These are phyloP conservation scores for Delphinella strobiligena DNA, from an alignment of 2,329 filamentous ascomycete species.

Conservation along the genomic window DNA sequence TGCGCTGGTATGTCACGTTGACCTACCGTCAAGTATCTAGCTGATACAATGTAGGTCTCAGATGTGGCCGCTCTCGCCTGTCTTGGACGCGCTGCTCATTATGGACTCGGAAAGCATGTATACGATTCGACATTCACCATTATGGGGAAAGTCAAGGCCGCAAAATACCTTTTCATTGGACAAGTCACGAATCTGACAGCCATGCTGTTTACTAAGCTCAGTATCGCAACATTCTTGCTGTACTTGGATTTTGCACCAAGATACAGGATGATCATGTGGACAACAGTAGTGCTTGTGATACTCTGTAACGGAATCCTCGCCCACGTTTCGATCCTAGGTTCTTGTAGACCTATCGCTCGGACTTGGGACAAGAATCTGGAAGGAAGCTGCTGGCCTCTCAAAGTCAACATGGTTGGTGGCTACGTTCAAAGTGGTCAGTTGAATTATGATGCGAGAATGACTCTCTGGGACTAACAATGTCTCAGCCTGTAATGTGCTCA, in stretches of 20 bases:
- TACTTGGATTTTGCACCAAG: conserved; percentile 8
- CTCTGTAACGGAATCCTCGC: conserved; percentile 7
- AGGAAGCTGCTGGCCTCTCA: conserved; percentile 8
- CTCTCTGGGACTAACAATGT: too few species aligned
- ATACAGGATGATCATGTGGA: conserved; percentile 9
- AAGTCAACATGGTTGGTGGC: conserved; percentile 5
- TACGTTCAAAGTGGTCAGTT: conserved; percentile 6
- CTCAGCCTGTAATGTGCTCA: conserved; percentile 9
- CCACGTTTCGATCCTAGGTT: conserved; percentile 5
- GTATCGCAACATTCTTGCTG: conserved; percentile 10
- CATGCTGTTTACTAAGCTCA: conserved; percentile 11
- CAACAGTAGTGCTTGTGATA: conserved; percentile 7
- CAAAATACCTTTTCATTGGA: conserved; percentile 7
- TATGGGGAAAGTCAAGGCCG: not conserved
- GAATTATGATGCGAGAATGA: not conserved
- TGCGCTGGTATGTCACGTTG: conserved; percentile 6
- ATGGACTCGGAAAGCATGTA: conserved; percentile 9
- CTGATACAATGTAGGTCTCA: conserved; percentile 7
- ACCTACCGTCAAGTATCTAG: not conserved
- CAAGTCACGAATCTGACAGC: conserved; percentile 7
- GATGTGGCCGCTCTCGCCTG: conserved; percentile 5
- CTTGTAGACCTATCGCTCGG: conserved; percentile 6
- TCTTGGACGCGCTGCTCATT: conserved; percentile 4
- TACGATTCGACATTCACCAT: conserved; percentile 7
- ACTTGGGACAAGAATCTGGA: conserved; percentile 8